Base-by-base conservation (phyloP, 73 alveolate genomes). In the Paramecium caudatum region DNA sequence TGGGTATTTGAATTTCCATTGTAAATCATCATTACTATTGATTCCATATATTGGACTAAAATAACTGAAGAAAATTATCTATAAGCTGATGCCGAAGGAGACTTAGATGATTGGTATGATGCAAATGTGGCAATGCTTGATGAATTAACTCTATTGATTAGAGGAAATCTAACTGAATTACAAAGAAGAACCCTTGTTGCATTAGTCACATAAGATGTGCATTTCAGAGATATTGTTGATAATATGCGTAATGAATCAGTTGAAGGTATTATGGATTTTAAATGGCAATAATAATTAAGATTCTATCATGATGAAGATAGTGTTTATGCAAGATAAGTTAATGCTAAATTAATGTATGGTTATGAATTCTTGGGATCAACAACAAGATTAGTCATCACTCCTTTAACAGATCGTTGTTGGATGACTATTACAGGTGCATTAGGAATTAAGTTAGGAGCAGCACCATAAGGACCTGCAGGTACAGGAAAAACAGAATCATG, bases 331-430 rank as follows among this genome's bases (percentile, higher is more conserved):
- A 96, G 95, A 84, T 92, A 95, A 74, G 97, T 94, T 2, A 95
- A 96, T 96, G 98, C 99, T 62, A 91, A 95, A 78, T 46, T 96
- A 16, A 83, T 78, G 37, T 98, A 98, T 91, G 99, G 99, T n/a
- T 98, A 96, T 95, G 99, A 98, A 83, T 98, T 96, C 93, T 91
- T 97, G 82, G 99, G 99, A 36, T 98, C 97, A 36, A 94, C 99
- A 16, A 93, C 99, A 62, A 95, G 99, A 70, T 87, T 96, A 91
- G 98, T 97, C 32, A 95, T 95, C 62, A 97, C 99, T 13, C 99
- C 99, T 0, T 90, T 97, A 50, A 97, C 99, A 39, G 99, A 98
- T 91, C 91, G 99, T 49, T 98, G 99, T 93, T 96, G 95, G 94
- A 91, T 96, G 95, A 98, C 99, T 25, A 68, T 97, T 21, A 98